Base-by-base conservation (phyloP, 169 alveolate species). In the Theileria orientalis region DNA sequence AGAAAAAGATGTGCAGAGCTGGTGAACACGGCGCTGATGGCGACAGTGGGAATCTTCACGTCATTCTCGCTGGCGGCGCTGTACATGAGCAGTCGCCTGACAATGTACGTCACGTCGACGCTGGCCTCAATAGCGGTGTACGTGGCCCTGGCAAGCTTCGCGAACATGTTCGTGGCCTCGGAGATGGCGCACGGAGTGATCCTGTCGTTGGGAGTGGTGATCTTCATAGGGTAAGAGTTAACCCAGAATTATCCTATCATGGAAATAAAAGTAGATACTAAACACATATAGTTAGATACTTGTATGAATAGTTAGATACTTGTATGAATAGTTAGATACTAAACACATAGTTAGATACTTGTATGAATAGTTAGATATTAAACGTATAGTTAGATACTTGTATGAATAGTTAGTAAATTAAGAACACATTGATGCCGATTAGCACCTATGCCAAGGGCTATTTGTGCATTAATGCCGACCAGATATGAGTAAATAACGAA, bases 221-320 rank as follows among this genome's bases (percentile, higher is more conserved):
- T 72, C 30, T 73, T 41, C 59, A 46, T 66, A 33, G 87, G 87
- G 87, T 79, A 70, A 25, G 86, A 49, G 21, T n/a, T n/a, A 47
- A 47, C 3, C 57, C 16, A 6, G n/a, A n/a, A n/a, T n/a, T 37
- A 13, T 2, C 29, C 56, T 16, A 1, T 11, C 64, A 5, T 13
- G 8, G 0, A 11, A 2, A 6, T 27, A 16, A 25, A 42, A 41
- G 11, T 47, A 47, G 16, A 47, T 47, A 47, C 11, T 47, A 47
- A 47, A 47, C 21, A 47, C 16, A 16, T 30, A 47, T 11, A 47
- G n/a, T n/a, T n/a, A n/a, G n/a, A n/a, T n/a, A n/a, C n/a, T n/a
- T n/a, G n/a, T n/a, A 14, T 0, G 23, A 5, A 47, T 47, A 41
- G n/a, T n/a, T n/a, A n/a, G n/a, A n/a, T n/a, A n/a, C n/a, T n/a